phyloP scores from a whole-genome alignment of 257 asterid genomes.

The Haberlea rhodopensis region DNA sequence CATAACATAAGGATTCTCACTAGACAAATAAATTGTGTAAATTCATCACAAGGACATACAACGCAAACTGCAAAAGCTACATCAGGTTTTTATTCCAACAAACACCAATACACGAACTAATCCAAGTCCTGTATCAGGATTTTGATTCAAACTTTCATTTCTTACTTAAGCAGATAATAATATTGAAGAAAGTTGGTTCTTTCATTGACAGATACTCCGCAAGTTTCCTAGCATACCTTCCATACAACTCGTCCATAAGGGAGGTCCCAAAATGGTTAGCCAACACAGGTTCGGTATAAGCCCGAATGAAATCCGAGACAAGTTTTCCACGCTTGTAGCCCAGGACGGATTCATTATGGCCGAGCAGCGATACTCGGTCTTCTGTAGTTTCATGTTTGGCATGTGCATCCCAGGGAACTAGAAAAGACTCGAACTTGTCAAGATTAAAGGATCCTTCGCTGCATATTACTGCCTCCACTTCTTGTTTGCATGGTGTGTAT shows the following conservation, averaged over 20 bases:
- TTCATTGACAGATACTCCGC: background rate
- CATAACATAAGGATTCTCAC: too few relatives aligned
- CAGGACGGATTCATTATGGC: background rate
- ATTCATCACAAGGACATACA: too few relatives aligned
- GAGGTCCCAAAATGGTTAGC: background rate
- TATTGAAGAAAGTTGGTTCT: background rate
- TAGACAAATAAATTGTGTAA: too few relatives aligned
- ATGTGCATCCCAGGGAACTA: background rate
- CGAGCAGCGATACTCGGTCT: background rate
- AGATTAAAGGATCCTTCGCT: background rate
- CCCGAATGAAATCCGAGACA: background rate
- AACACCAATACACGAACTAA: too few relatives aligned
- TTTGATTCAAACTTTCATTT: background rate
- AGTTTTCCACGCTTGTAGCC: background rate
- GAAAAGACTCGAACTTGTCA: background rate
- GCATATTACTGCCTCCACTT: background rate
- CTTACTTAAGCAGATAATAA: background rate
- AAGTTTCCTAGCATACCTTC: background rate
- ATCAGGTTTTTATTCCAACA: too few relatives aligned
- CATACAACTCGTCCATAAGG: background rate
- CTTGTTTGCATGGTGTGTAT: constrained; percentile 10
- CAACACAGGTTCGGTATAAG: background rate
- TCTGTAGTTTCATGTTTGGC: background rate
- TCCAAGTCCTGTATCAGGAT: too few relatives aligned
- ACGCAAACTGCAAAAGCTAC: too few relatives aligned